Base-by-base conservation (phyloP, 768 basidiomycete species). In the Auricularia cornea region DNA sequence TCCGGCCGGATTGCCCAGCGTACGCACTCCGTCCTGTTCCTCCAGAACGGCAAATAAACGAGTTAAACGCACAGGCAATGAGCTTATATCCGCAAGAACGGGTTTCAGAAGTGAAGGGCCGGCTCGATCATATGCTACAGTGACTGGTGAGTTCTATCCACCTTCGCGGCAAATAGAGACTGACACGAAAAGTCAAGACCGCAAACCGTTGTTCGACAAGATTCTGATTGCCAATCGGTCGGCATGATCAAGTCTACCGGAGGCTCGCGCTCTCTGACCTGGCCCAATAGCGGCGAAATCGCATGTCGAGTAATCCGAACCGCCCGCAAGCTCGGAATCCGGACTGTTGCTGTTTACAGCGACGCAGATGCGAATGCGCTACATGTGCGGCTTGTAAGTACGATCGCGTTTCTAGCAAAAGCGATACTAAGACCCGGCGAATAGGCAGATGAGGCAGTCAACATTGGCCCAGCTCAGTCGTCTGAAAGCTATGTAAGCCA, bases 291-390 rank as follows among this genome's bases (percentile, higher is more conserved):
- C 73, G 94, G 94, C 57, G 94, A 98, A 75, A 98, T 98, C 66
- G 94, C 94, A 4, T 97, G 95, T 73, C 87, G 94, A 23, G 92
- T 98, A 52, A 96, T 96, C 62, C 87, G 90, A 29, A 96, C 94
- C 0, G 92, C 92, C 2, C 85, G 80, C 73, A 90, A 89, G 70
- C 78, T 97, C 3, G 94, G 95, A 0, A 88, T 97, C 72, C 87
- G 83, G 80, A 94, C 92, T 0, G 94, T 97, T 18, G 94, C 94
- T 0, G 90, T 98, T 6, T 97, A 89, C 71, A 92, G 90, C 65
- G 92, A 95, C 57, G 92, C 85, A 6, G 95, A 98, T 67, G 83
- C 79, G 60, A 80, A 88, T 70, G 82, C 92, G 0, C 72, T 95
- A 64, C 95, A 98, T 72, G 93, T 95, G 28, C 76, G 84, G 66